These are phyloP conservation scores for Serendipita sp. DNA, from an alignment of 1,284 basidiomycete species.

Conservation along the genomic window DNA sequence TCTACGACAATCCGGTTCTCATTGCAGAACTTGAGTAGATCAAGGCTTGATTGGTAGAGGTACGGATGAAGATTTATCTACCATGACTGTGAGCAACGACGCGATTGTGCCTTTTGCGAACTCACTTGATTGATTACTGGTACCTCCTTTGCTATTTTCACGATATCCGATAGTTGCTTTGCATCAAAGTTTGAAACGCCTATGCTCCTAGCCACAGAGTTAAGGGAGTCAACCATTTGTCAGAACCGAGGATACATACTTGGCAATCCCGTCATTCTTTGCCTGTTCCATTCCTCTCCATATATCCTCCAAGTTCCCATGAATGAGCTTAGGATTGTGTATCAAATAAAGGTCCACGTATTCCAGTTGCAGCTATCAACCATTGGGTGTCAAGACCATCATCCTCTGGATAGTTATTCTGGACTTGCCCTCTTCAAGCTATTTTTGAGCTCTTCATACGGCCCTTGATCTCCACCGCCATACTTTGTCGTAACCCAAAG, in stretches of 20 bases:
- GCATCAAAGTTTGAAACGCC: constrained; percentile 65
- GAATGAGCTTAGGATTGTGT: constrained; percentile 37
- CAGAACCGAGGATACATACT: constrained; percentile 23
- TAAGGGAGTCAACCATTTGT: background rate
- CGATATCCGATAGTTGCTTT: constrained; percentile 36
- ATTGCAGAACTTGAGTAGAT: constrained; percentile 41
- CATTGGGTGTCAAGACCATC: background rate
- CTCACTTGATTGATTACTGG: constrained; percentile 59
- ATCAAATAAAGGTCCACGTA: constrained; percentile 63
- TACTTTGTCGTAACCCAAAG: constrained; percentile 49
- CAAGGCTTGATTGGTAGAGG: constrained; percentile 40
- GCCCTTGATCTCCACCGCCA: constrained; percentile 35
- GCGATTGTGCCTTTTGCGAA: background rate
- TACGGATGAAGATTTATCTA: constrained; percentile 59
- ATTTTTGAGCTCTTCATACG: constrained; percentile 38
- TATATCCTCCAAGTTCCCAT: constrained; percentile 37
- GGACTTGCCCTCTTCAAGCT: constrained; percentile 38
- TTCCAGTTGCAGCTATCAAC: constrained; percentile 40
- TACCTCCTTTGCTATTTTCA: constrained; percentile 40
- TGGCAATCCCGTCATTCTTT: constrained; percentile 40
- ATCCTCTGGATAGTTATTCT: background rate
- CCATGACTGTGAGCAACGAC: background rate
- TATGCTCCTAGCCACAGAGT: constrained; percentile 37
- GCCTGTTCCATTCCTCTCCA: constrained; percentile 52
- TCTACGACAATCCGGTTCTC: constrained; percentile 51